These are phyloP conservation scores for Naganishia kalamii DNA, from an alignment of 768 basidiomycete species.

Conservation along the genomic window DNA sequence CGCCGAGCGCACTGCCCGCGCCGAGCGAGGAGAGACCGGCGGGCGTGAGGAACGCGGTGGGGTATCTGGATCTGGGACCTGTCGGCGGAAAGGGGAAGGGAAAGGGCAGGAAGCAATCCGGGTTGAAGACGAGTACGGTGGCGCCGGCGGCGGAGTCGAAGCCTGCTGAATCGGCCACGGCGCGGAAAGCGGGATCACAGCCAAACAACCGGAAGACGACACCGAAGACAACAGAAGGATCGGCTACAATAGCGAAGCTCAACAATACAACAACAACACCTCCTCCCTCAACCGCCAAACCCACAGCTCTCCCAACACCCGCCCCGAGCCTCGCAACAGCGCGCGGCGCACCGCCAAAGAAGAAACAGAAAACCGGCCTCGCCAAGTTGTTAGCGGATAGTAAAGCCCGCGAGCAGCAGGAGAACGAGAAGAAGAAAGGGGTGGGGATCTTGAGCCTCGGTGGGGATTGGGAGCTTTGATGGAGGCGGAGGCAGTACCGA, in stretches of 20 bases:
- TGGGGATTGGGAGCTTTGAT: conserved; percentile 5
- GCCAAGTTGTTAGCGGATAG: conserved; percentile 24
- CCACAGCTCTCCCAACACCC: neutral
- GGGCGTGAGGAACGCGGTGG: neutral
- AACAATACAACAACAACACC: neutral
- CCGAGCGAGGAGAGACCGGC: neutral
- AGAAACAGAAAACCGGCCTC: conserved; percentile 25
- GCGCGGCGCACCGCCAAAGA: conserved; percentile 11
- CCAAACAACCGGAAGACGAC: no score
- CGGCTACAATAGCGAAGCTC: neutral
- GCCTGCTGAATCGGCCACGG: no score
- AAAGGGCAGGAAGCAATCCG: neutral
- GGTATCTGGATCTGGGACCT: neutral
- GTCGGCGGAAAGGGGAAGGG: neutral
- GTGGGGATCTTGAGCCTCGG: conserved; percentile 3
- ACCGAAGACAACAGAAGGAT: no score
- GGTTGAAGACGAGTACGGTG: neutral
- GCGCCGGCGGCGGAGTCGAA: no score
- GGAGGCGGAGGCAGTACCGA: neutral
- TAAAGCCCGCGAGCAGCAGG: conserved; percentile 5
- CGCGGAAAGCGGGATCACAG: no score
- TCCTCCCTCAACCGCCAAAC: neutral
- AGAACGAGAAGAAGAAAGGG: conserved; percentile 7
- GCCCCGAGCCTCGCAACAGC: conserved; percentile 2
- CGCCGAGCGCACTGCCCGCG: conserved; percentile 13